Evolutionary conservation across 1,284 basidiomycete genomes (phyloP), one percentile per base, ranked within the genome.

Genomic region (Ceratobasidium sp.): DNA sequence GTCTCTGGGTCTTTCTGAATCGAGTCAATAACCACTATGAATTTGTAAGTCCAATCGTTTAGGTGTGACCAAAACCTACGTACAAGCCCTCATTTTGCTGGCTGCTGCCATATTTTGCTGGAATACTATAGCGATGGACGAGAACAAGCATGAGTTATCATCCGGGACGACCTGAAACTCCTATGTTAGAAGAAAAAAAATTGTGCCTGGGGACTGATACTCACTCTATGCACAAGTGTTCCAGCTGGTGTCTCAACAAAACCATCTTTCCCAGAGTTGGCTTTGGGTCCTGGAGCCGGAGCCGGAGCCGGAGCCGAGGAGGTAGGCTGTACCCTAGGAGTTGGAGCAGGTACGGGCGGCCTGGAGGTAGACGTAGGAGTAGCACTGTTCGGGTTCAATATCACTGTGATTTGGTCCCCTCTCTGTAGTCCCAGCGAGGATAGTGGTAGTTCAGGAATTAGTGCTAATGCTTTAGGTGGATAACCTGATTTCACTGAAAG

Each of bases 141-240:
- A 93, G 86, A 98, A 98, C 50, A 98, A 86, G 84, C 96, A 98
- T 2, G 95, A 94, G 81, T 97, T 98, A 85, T 97, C 95, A 82
- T 97, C 96, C 15, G 95, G 96, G 10, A 97, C 94, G 75, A 96
- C 88, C 90, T 95, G 79, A n/a, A 84, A 80, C 61, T 20, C 23
- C 10, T 48, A 26, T 56, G 28, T 68, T 38, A 78, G 67, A 62
- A 42, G 28, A n/a, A n/a, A n/a, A 3, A 5, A 38, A 2, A 33
- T 42, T 20, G 12, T 2, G 33, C 40, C 33, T 69, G n/a, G 40
- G 40, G 26, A 26, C 42, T 61, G 33, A 40, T 38, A 83, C 88
- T 62, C 82, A 93, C 93, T 78, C 92, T 86, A 82, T 94, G 93
- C 20, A 94, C 85, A n/a, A 94, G 86, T 71, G 89, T 89, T 26